Conservation (phyloP, 2,329 filamentous ascomycete species). For the Cordyceps tenuipes region DNA sequence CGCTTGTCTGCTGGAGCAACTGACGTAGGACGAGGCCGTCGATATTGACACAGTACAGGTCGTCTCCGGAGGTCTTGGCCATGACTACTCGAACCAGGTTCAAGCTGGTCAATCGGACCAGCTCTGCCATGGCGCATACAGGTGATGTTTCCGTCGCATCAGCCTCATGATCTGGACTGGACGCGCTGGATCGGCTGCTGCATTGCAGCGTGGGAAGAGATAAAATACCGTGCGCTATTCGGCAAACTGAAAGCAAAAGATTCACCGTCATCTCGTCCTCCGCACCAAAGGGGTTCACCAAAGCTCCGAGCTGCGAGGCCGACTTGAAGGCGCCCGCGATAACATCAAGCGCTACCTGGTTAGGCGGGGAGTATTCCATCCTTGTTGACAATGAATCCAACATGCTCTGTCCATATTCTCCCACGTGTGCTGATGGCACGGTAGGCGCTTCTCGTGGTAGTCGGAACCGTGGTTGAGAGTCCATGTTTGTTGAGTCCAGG, state of each 20-base stretch:
- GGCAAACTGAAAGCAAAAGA: not conserved
- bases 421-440: not conserved
- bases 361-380: not conserved
- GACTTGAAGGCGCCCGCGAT: not conserved
- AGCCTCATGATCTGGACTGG: not conserved
- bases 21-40: not conserved
- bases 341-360: not conserved
- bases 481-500: slow-evolving; percentile 14
- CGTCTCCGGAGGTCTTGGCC: slow-evolving; percentile 3
- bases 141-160: not conserved
- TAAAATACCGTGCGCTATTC: not conserved
- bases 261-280: not conserved
- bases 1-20: not conserved
- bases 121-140: slow-evolving; percentile 7
- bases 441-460: not conserved
- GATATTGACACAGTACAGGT: not conserved
- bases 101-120: slow-evolving; percentile 13
- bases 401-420: not conserved
- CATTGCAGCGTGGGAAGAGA: not conserved
- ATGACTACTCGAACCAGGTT: slow-evolving; percentile 11
- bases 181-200: not conserved
- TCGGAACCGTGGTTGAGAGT: slow-evolving; percentile 13
- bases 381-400: not conserved
- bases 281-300: not conserved
- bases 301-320: not conserved